phyloP scores from a whole-genome alignment of 2,329 filamentous ascomycete species.

The Aureobasidium musti region DNA sequence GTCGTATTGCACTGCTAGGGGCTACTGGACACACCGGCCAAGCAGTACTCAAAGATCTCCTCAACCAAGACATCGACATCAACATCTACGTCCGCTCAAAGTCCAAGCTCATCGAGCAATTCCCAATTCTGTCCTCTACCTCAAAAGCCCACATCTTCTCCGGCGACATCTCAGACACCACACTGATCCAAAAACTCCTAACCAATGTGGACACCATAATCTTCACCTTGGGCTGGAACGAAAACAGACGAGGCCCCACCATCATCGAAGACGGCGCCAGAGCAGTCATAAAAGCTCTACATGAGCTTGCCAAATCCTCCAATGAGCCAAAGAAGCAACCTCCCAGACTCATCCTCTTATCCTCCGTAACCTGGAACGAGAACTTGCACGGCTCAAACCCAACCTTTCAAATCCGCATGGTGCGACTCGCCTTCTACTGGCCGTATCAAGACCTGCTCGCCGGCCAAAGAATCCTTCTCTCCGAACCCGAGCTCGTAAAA shows the following conservation, averaged over 20 bases:
- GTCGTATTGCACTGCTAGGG: background rate
- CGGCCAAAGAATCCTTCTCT: background rate
- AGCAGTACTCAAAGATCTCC: background rate
- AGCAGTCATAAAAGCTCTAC: background rate
- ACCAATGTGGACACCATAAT: background rate
- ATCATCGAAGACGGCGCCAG: constrained; percentile 5
- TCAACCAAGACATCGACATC: background rate
- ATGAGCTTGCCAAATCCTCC: background rate
- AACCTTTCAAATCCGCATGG: background rate
- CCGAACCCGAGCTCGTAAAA: background rate
- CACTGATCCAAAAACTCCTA: background rate
- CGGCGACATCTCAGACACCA: background rate
- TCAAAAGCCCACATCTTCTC: background rate
- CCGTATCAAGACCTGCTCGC: constrained; percentile 6
- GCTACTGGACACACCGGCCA: background rate
- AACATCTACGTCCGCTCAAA: constrained; percentile 9
- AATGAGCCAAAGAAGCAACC: background rate
- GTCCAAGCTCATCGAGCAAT: background rate
- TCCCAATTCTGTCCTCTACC: background rate
- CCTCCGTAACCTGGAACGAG: background rate
- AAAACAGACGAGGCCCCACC: background rate
- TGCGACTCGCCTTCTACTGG: background rate
- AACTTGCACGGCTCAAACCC: background rate
- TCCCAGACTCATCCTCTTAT: background rate
- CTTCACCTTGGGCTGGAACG: constrained; percentile 10